A percentile compares a stretch with the other conserved stretches of the same genome.
These are phyloP conservation scores for Quambalaria eucalypti DNA, from an alignment of 1,284 basidiomycete species.

Conservation along the genomic window DNA sequence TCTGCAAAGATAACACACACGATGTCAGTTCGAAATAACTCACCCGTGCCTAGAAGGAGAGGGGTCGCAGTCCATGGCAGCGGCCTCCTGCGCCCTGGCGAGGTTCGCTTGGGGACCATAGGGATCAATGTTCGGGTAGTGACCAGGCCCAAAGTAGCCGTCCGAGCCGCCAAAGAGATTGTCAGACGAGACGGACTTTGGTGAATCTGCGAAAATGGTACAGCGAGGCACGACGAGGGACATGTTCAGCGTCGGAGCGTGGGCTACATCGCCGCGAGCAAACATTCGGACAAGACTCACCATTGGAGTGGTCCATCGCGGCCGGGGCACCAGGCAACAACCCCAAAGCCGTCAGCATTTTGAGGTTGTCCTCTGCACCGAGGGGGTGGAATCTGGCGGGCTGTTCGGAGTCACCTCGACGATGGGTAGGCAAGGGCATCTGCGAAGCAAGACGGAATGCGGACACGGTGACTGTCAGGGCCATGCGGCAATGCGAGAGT, in stretches of 20 bases:
- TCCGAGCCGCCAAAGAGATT: neutral
- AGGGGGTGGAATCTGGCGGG: neutral
- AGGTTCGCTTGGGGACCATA: neutral
- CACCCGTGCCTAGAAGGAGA: neutral
- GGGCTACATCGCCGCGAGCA: too few species aligned
- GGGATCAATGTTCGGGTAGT: neutral
- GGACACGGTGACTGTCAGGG: neutral
- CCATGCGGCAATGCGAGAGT: too few species aligned
- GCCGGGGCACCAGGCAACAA: neutral
- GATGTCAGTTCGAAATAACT: too few species aligned
- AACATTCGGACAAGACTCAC: too few species aligned
- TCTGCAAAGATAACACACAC: too few species aligned
- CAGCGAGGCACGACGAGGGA: too few species aligned
- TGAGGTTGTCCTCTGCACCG: neutral
- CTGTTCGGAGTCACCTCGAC: neutral
- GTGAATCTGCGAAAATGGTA: neutral
- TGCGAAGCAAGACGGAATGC: neutral
- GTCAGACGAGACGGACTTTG: neutral
- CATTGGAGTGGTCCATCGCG: too few species aligned
- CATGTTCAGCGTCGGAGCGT: too few species aligned
- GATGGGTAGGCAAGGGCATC: neutral
- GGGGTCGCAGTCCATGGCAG: neutral
- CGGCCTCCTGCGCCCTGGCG: neutral
- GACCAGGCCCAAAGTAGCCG: neutral
- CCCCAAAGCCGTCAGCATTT: neutral